Base-by-base conservation (phyloP, 2,329 filamentous ascomycete species). In the Aspergillus niger region DNA sequence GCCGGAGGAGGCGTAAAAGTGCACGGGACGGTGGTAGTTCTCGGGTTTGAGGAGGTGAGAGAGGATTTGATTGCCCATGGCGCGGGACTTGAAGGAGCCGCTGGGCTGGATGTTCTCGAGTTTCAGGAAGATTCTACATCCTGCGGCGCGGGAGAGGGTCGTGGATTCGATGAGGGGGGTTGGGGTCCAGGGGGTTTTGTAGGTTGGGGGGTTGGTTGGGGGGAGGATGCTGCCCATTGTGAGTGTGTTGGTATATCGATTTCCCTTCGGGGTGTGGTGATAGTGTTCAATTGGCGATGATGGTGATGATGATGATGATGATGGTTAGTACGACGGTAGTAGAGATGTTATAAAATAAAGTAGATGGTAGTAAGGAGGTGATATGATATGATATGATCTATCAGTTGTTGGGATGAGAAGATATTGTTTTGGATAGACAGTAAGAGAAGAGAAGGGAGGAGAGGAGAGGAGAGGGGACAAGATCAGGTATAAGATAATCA, bases 81-180 rank as follows among this genome's bases (percentile, higher is more conserved):
- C 91, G 66, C 77, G 84, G 50, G 90, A 93, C 76, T 96, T 95
- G 86, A 96, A 96, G 41, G 90, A 93, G 64, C 90, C 90, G 22
- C 89, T 90, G 4, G 91, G 92, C 72, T 96, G 92, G 57, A 92
- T 85, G 72, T 90, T 91, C 69, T 96, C 91, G 63, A 95, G 85
- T 76, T 96, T 96, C 70, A 96, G 86, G 75, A 90, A 91, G 75
- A 96, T 86, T 79, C 90, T 88, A 80, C 90, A 93, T 75, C 90
- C 90, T 66, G 89, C 89, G 64, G 83, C 82, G 64, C 86, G 83
- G 47, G 89, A 92, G 39, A 93, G 82, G 13, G 85, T 79, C 54
- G 83, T 80, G 3, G 87, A 91, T 69, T 87, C 84, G 61, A 91
- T 82, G 62, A 91, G 82, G 26, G 91, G 90, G 17, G 91, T 93